These are phyloP conservation scores for Gyromitra esculenta DNA, from an alignment of 2,329 filamentous ascomycete species.

Conservation along the genomic window DNA sequence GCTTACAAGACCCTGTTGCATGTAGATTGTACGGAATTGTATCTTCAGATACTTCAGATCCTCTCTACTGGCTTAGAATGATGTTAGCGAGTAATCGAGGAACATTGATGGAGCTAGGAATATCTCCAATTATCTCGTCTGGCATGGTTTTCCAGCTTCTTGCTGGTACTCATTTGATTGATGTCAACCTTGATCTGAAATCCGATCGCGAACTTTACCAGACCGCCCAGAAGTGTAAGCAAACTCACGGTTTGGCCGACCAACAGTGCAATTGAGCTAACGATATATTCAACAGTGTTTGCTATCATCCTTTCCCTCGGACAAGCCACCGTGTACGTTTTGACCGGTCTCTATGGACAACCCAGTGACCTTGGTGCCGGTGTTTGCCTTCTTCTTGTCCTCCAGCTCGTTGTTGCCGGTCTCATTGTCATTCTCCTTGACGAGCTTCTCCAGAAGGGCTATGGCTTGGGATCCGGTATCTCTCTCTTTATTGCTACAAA, in stretches of 20 bases:
- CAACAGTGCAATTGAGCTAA: constrained; percentile 32
- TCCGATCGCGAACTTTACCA: constrained; percentile 99
- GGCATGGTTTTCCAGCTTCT: constrained; percentile 99
- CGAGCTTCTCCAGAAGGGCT: constrained; percentile 98
- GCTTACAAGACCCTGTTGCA: constrained; percentile 7
- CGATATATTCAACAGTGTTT: constrained; percentile 67
- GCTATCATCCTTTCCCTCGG: constrained; percentile 98
- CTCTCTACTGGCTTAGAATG: constrained; percentile 99
- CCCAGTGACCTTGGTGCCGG: constrained; percentile 96
- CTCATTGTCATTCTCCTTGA: constrained; percentile 99
- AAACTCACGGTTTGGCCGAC: background rate
- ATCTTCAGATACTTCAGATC: constrained; percentile 97
- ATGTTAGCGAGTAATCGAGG: constrained; percentile 99
- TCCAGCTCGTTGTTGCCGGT: constrained; percentile 96
- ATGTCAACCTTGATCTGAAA: constrained; percentile 99
- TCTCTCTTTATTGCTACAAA: constrained; percentile 99
- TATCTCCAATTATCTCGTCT: constrained; percentile 98
- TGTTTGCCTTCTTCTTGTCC: constrained; percentile 97
- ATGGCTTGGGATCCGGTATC: constrained; percentile 97
- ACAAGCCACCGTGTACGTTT: constrained; percentile 96
- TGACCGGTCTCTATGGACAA: constrained; percentile 96
- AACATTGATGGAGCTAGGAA: constrained; percentile 94
- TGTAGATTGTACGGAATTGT: constrained; percentile 88
- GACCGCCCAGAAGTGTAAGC: constrained; percentile 88
- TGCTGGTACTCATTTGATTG: constrained; percentile 98